Evolutionary conservation across 2,329 filamentous ascomycete species (phyloP).

Genomic region (Fusarium compactum): DNA sequence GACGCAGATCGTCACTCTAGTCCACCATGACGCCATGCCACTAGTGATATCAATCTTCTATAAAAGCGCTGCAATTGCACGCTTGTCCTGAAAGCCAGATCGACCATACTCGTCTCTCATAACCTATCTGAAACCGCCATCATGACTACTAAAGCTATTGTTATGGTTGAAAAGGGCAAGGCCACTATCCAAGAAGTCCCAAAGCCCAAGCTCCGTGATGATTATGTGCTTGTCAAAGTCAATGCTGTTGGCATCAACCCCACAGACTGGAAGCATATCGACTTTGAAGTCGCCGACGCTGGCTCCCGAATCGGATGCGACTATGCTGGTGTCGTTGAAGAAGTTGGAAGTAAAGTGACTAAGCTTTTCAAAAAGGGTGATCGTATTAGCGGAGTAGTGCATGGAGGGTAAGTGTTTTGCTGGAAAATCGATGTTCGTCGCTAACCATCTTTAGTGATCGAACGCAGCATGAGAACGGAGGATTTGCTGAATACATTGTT

Average conservation of each 20-base stretch:
- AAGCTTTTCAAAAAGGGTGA: slow-evolving; percentile 60
- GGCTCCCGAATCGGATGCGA: slow-evolving; percentile 56
- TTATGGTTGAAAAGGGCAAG: slow-evolving; percentile 16
- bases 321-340: slow-evolving; percentile 61
- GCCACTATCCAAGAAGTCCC: slow-evolving; percentile 6
- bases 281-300: slow-evolving; percentile 16
- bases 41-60: background rate
- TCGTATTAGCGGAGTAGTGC: slow-evolving; percentile 51
- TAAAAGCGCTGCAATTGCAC: background rate
- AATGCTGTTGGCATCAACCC: slow-evolving; percentile 52
- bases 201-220: slow-evolving; percentile 23
- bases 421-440: background rate
- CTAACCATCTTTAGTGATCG: slow-evolving; percentile 1
- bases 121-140: background rate
- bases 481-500: slow-evolving; percentile 56
- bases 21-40: background rate
- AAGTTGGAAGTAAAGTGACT: slow-evolving; percentile 56
- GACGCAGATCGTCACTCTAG: background rate
- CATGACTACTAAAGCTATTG: slow-evolving; percentile 21
- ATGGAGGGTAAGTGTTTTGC: slow-evolving; percentile 12
- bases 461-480: slow-evolving; percentile 49
- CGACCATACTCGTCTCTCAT: too few species aligned
- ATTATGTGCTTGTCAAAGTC: slow-evolving; percentile 51
- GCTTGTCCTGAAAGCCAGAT: background rate
- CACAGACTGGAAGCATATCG: slow-evolving; percentile 51